Conservation (phyloP, 352 stramenopile genomes). For the Aphanomyces euteiches region DNA sequence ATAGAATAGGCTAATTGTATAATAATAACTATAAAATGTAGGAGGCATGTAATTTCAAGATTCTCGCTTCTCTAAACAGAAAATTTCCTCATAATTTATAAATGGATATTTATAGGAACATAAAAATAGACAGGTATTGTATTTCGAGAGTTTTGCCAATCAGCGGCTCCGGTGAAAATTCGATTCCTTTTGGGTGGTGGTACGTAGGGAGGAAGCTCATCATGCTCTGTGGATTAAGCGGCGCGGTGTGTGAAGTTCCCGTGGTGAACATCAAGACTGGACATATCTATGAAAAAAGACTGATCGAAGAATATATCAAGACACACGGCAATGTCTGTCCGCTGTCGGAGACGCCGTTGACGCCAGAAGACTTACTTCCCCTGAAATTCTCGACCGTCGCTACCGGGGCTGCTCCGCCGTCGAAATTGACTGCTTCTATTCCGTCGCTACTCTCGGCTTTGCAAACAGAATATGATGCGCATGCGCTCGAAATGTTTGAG, state of each 20-base stretch:
- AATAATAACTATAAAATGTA: too few relatives aligned
- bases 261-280: constrained; percentile 80
- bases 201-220: constrained; percentile 4
- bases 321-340: constrained; percentile 24
- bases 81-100: background rate
- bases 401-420: constrained; percentile 1
- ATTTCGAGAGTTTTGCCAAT: constrained; percentile 22
- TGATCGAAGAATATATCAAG: constrained; percentile 77
- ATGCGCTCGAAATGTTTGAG: constrained; percentile 93
- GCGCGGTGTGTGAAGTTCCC: constrained; percentile 75
- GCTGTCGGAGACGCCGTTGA: constrained; percentile 30
- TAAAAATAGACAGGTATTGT: constrained; percentile 4
- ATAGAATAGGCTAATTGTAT: too few relatives aligned
- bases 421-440: constrained; percentile 42
- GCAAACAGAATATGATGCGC: constrained; percentile 92
- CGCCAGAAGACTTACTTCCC: constrained; percentile 53
- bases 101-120: background rate
- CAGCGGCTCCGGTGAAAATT: constrained; percentile 18
- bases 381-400: constrained; percentile 42
- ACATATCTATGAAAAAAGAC: constrained; percentile 83
- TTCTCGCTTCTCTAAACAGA: background rate
- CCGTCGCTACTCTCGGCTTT: constrained; percentile 71
- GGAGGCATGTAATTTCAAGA: constrained; percentile 4
- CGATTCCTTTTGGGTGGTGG: constrained; percentile 22
- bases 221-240: constrained; percentile 81